Percentiles rank a stretch among this genome's conserved stretches.
Evolutionary conservation across 352 stramenopile species (phyloP).

Genomic region (Phytophthora europaea): DNA sequence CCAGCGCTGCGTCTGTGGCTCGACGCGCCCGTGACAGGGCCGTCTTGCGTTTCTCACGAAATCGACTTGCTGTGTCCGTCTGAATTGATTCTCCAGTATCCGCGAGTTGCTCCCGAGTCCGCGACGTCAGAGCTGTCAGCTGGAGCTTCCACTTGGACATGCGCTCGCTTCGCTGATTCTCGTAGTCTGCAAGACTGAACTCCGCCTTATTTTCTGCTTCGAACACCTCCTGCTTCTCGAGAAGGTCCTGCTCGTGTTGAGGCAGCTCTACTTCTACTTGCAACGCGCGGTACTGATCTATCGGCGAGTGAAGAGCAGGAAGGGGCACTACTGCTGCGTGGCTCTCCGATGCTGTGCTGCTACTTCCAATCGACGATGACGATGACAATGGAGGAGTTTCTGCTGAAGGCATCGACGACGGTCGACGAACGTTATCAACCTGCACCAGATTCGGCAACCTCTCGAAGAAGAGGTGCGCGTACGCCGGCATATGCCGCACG

Average conservation of each 20-base stretch:
- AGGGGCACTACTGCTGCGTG: slow-evolving; percentile 18
- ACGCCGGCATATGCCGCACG: slow-evolving; percentile 60
- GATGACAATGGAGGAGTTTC: slow-evolving; percentile 15
- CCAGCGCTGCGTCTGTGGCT: slow-evolving; percentile 54
- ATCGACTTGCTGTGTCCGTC: slow-evolving; percentile 22
- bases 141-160: slow-evolving; percentile 66
- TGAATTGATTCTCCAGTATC: slow-evolving; percentile 33
- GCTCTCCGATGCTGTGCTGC: slow-evolving; percentile 9
- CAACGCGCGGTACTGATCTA: slow-evolving; percentile 50
- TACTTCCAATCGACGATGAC: slow-evolving; percentile 29
- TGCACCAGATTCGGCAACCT: slow-evolving; percentile 67
- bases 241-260: slow-evolving; percentile 28
- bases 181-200: slow-evolving; percentile 49
- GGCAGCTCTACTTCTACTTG: slow-evolving; percentile 34
- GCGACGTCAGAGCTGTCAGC: slow-evolving; percentile 55
- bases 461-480: slow-evolving; percentile 72
- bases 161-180: slow-evolving; percentile 53
- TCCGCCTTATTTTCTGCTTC: slow-evolving; percentile 27
- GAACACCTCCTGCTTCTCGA: slow-evolving; percentile 21
- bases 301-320: slow-evolving; percentile 20
- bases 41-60: slow-evolving; percentile 29
- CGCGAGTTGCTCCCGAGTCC: slow-evolving; percentile 48
- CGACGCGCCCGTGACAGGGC: slow-evolving; percentile 43
- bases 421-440: slow-evolving; percentile 63
- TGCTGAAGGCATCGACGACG: slow-evolving; percentile 13